phyloP scores from a whole-genome alignment of 2,329 filamentous ascomycete genomes.

The Penicillium sclerotigenum region DNA sequence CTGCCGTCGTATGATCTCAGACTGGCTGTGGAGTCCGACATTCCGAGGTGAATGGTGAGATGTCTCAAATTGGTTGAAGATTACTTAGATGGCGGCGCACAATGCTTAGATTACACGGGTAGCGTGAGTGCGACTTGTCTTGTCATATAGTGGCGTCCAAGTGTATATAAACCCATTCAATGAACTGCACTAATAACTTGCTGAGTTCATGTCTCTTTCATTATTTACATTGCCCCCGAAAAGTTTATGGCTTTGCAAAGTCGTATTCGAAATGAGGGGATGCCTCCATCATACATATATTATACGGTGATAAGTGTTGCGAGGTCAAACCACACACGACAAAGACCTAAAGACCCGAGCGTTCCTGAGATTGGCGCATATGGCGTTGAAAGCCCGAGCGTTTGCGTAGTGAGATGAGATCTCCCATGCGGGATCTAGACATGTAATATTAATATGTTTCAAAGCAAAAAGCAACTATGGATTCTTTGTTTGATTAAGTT shows the following conservation, averaged over 20 bases:
- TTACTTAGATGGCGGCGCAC: neutral
- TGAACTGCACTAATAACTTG: neutral
- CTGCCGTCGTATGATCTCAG: conserved; percentile 9
- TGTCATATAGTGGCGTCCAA: neutral
- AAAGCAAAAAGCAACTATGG: conserved; percentile 3
- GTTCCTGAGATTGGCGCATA: neutral
- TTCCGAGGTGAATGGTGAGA: neutral
- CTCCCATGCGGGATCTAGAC: neutral
- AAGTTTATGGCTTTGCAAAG: neutral
- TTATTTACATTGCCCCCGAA: neutral
- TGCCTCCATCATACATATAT: neutral
- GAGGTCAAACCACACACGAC: neutral
- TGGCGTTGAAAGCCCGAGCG: neutral
- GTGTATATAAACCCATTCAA: neutral
- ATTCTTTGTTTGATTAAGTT: neutral
- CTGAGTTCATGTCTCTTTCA: neutral
- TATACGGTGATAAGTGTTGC: neutral
- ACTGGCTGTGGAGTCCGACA: neutral
- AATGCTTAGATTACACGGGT: neutral
- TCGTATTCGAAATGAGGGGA: neutral
- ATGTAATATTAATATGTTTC: neutral
- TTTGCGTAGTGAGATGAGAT: neutral
- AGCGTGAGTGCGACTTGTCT: neutral
- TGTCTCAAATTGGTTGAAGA: neutral
- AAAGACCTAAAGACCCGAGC: neutral